A percentile compares a stretch with the other conserved stretches of the same genome.
Evolutionary conservation across 2,329 filamentous ascomycete species (phyloP).

Genomic region (Pyrenochaeta sp.): DNA sequence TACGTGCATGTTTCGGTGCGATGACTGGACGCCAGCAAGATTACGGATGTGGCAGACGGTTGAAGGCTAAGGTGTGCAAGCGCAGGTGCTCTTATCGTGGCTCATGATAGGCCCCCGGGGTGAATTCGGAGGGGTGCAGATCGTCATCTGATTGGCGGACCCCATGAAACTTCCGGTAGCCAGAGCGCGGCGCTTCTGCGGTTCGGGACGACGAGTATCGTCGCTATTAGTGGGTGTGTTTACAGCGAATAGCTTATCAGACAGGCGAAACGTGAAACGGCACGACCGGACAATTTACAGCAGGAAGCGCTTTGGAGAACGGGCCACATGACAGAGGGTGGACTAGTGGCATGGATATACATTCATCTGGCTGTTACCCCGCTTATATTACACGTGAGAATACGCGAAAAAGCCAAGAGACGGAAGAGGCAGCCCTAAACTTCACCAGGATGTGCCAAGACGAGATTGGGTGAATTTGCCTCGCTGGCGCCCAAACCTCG

Average conservation of each 20-base stretch:
- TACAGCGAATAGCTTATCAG: constrained; percentile 29
- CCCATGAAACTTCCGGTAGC: constrained; percentile 21
- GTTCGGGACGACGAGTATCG: constrained; percentile 23
- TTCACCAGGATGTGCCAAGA: constrained; percentile 30
- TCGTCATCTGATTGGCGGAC: constrained; percentile 34
- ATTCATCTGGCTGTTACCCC: constrained; percentile 9
- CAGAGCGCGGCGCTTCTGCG: constrained; percentile 22
- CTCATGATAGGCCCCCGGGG: constrained; percentile 33
- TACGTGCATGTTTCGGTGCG: constrained; percentile 25
- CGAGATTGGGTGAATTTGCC: constrained; percentile 12
- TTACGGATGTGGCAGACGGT: constrained; percentile 24
- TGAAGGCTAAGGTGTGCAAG: constrained; percentile 16
- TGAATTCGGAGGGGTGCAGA: constrained; percentile 19
- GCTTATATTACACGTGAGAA: constrained; percentile 11
- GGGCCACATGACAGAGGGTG: too few species aligned
- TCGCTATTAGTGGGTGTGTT: constrained; percentile 12
- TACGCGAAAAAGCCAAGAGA: constrained; percentile 20
- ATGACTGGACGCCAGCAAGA: constrained; percentile 25
- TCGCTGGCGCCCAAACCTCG: constrained; percentile 6
- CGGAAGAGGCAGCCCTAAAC: constrained; percentile 24
- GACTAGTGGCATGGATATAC: neutral
- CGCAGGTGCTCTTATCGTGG: constrained; percentile 39
- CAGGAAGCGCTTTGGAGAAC: neutral
- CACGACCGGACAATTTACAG: too few species aligned
- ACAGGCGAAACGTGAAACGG: constrained; percentile 30